Percentiles rank a stretch among this genome's conserved stretches.
These are phyloP conservation scores for Populus tremula DNA, from an alignment of 345 rosid species.

Conservation along the genomic window DNA sequence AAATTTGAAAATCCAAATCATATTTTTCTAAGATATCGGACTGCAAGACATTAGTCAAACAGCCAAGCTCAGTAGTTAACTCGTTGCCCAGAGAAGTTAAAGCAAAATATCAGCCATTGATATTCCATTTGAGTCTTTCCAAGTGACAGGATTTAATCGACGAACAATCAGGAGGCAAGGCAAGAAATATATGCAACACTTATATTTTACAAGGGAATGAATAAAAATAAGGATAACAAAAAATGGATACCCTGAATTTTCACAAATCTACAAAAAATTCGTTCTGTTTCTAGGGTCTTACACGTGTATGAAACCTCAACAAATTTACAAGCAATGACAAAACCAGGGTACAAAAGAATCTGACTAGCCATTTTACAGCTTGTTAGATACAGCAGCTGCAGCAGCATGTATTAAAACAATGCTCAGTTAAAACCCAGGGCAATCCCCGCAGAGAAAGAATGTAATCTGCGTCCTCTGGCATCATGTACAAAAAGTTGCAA, in stretches of 20 bases:
- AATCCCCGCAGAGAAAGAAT: slow-evolving; percentile 18
- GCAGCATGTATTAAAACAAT: slow-evolving; percentile 26
- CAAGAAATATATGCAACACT: neutral
- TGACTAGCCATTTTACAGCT: slow-evolving; percentile 30
- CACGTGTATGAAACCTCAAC: slow-evolving; percentile 18
- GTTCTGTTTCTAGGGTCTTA: slow-evolving; percentile 22
- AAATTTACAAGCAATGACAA: slow-evolving; percentile 31
- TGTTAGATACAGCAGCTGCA: slow-evolving; percentile 49
- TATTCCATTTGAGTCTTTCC: neutral
- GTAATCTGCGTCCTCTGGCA: slow-evolving; percentile 21
- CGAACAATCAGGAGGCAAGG: neutral
- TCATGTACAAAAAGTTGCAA: slow-evolving; percentile 34
- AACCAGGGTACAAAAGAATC: slow-evolving; percentile 38
- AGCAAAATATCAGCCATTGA: neutral
- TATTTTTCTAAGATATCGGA: neutral
- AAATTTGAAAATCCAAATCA: neutral
- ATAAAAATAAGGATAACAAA: neutral
- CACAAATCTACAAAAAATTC: slow-evolving; percentile 23
- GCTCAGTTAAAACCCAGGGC: slow-evolving; percentile 29
- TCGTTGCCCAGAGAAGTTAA: neutral
- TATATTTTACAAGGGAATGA: neutral
- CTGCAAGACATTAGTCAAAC: neutral
- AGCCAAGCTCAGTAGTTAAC: neutral
- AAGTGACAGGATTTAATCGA: neutral
- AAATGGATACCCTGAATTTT: slow-evolving; percentile 30